phyloP scores from a whole-genome alignment of 257 asterid genomes.

The Eustoma russellianum region DNA sequence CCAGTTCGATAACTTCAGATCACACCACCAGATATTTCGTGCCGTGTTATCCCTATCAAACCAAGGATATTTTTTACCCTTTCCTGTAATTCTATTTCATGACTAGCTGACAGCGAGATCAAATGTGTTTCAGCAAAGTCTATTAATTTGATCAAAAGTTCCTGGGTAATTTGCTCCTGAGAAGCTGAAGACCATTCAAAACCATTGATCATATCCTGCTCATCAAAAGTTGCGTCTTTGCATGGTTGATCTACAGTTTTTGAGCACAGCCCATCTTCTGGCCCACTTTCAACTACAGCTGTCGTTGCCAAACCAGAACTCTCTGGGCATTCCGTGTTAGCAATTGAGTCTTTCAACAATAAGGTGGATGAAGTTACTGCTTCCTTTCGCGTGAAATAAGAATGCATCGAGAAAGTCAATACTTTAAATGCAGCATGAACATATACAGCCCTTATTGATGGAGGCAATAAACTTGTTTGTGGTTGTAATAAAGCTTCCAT shows the following conservation, averaged over 20 bases:
- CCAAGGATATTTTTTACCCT: slow-evolving; percentile 75
- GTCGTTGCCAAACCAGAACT: slow-evolving; percentile 20
- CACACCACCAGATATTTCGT: slow-evolving; percentile 30
- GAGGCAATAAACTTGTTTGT: slow-evolving; percentile 62
- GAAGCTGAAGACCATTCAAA: slow-evolving; percentile 25
- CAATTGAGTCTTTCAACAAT: slow-evolving; percentile 21
- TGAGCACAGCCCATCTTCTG: slow-evolving; percentile 27
- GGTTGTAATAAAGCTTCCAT: slow-evolving; percentile 90
- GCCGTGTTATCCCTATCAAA: slow-evolving; percentile 50
- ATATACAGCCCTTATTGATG: slow-evolving; percentile 69
- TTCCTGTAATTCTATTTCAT: slow-evolving; percentile 84
- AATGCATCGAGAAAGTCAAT: slow-evolving; percentile 47
- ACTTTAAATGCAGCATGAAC: slow-evolving; percentile 79
- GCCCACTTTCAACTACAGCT: slow-evolving; percentile 32
- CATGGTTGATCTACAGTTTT: slow-evolving; percentile 12
- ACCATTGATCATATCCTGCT: slow-evolving; percentile 20
- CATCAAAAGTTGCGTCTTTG: slow-evolving; percentile 15
- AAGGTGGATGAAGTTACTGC: slow-evolving; percentile 25
- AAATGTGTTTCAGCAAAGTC: slow-evolving; percentile 56
- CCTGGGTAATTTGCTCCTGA: slow-evolving; percentile 27
- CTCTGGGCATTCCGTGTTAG: slow-evolving; percentile 18
- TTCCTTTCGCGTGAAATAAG: slow-evolving; percentile 38
- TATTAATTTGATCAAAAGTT: slow-evolving; percentile 43
- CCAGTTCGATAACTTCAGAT: slow-evolving; percentile 35
- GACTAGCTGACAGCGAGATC: slow-evolving; percentile 58